Conservation (phyloP, 2,329 filamentous ascomycete genomes). For the Venturiaceae sp. region DNA sequence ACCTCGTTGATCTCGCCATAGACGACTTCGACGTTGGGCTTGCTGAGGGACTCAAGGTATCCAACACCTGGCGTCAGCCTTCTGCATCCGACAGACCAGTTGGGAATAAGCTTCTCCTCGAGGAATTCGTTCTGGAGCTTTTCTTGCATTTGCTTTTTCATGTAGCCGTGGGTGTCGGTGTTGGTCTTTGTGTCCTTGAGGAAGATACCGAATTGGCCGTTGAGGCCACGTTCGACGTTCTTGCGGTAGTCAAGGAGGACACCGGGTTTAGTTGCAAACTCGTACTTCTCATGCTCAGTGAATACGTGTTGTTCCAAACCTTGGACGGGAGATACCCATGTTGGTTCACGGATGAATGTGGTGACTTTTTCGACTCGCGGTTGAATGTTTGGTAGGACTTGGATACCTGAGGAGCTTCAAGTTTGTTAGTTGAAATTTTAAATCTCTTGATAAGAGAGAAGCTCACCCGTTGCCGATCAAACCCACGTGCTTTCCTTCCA, state of each 20-base stretch:
- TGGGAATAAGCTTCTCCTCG: constrained; percentile 13
- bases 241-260: constrained; percentile 32
- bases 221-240: constrained; percentile 34
- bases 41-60: constrained; percentile 31
- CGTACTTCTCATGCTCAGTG: constrained; percentile 27
- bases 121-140: constrained; percentile 18
- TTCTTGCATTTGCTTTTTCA: constrained; percentile 30
- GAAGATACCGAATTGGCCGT: constrained; percentile 38
- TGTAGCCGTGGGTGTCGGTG: constrained; percentile 29
- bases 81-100: constrained; percentile 28
- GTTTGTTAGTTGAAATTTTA: constrained; percentile 12
- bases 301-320: constrained; percentile 35
- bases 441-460: constrained; percentile 12
- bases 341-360: constrained; percentile 41
- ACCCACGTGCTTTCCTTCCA: constrained; percentile 37
- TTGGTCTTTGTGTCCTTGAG: constrained; percentile 31
- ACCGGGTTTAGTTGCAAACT: constrained; percentile 32
- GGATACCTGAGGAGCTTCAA: constrained; percentile 43
- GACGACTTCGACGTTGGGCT: constrained; percentile 31
- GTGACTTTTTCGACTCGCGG: constrained; percentile 32
- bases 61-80: constrained; percentile 34
- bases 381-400: constrained; percentile 41
- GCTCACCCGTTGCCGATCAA: constrained; percentile 42
- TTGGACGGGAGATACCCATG: constrained; percentile 38
- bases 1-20: constrained; percentile 26